Base-by-base conservation (phyloP, 345 rosid genomes). In the Cardamine resedifolia region DNA sequence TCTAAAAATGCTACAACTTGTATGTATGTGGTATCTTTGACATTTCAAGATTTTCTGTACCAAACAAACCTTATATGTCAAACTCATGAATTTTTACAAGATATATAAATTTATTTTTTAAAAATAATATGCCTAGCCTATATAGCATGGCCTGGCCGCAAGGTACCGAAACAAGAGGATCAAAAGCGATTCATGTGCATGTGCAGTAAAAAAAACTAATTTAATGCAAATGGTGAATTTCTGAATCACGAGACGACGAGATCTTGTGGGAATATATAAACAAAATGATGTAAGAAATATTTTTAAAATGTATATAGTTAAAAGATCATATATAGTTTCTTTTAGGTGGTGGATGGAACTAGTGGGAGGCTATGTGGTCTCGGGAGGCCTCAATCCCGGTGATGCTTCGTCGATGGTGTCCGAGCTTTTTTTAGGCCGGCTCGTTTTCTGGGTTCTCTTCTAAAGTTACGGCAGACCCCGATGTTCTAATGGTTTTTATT, bases 151-250 rank as follows among this genome's bases (percentile, higher is more conserved):
- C 10, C 26, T 33, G 58, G 70, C 74, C 79, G 68, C 57, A 75
- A 75, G 68, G 70, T 57, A 44, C 36, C 27, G 31, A 38, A 55
- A 47, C 71, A 47, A 0, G 71, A 76, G 62, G 70, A 76, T 69
- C 75, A 76, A 44, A 69, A 68, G 55, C 28, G 65, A 62, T 63
- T 68, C 16, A n/a, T 44, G 38, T 56, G 66, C 75, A 63, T 76
- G 79, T 69, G 79, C 79, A 69, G 58, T 75, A 53, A 34, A 74
- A n/a, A 75, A 51, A 28, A 53, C 62, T 68, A 68, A 24, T 68
- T 19, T 61, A 61, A 33, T 68, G 36, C 31, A 51, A 76, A 68
- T 81, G 68, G 78, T 71, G 50, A 50, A 49, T 50, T 26, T 47
- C 60, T 33, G 26, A 55, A 70, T 70, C 55, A 76, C 52, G 45